Percentiles rank a stretch among this genome's conserved stretches.
Evolutionary conservation across 2,329 filamentous ascomycete species (phyloP).

Genomic region (Aspergillus spinulosporus): DNA sequence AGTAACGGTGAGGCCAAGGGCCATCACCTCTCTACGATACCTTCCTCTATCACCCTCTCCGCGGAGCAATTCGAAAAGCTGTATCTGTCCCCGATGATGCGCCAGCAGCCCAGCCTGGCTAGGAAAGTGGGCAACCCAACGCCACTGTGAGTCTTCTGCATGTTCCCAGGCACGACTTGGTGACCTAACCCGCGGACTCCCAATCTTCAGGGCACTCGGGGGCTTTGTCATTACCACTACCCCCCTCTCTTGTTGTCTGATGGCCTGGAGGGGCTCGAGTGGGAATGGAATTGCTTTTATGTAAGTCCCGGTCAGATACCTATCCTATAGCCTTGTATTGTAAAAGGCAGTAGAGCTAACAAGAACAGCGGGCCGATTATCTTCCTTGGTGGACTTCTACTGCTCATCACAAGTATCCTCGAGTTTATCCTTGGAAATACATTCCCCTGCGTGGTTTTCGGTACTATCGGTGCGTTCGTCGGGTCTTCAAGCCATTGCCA

Average conservation of each 20-base stretch:
- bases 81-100: conserved; percentile 37
- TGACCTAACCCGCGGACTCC: not conserved
- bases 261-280: conserved; percentile 30
- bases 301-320: conserved; percentile 15
- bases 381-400: conserved; percentile 57
- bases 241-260: conserved; percentile 28
- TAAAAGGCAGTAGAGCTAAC: not conserved
- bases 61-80: conserved; percentile 39
- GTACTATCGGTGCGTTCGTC: conserved; percentile 46
- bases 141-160: conserved; percentile 27
- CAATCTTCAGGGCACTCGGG: conserved; percentile 22
- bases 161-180: not conserved
- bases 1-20: conserved; percentile 7
- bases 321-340: not conserved
- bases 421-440: conserved; percentile 62
- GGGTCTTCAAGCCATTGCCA: not conserved
- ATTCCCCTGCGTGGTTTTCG: conserved; percentile 61
- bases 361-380: conserved; percentile 48
- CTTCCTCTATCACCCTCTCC: conserved; percentile 30
- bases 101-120: conserved; percentile 31
- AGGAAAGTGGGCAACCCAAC: conserved; percentile 36
- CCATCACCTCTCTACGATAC: conserved; percentile 6
- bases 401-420: conserved; percentile 54
- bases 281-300: conserved; percentile 29
- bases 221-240: conserved; percentile 31